Evolutionary conservation across 1,139 yeast genomes (phyloP).

Genomic region (Pichia cactophila): DNA sequence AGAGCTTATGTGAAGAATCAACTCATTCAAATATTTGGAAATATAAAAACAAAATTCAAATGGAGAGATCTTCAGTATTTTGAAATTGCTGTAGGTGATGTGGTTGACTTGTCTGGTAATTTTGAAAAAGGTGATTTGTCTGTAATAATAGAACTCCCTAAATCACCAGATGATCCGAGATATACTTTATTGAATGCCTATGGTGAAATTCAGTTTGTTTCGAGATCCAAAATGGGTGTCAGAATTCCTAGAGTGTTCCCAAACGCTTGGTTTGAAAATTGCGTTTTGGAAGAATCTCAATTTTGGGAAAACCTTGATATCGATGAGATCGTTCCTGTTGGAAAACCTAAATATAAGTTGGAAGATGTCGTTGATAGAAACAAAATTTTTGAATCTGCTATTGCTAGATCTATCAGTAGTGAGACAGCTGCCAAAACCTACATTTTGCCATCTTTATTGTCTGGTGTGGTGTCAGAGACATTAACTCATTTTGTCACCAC

Average conservation of each 20-base stretch:
- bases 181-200: conserved; percentile 49
- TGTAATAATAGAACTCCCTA: conserved; percentile 39
- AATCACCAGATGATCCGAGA: conserved; percentile 35
- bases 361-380: conserved; percentile 25
- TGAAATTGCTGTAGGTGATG: conserved; percentile 37
- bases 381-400: conserved; percentile 23
- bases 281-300: conserved; percentile 26
- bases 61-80: conserved; percentile 20
- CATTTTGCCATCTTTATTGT: conserved; percentile 25
- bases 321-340: conserved; percentile 20
- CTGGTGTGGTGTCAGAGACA: conserved; percentile 24
- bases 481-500: conserved; percentile 20
- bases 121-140: conserved; percentile 32
- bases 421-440: conserved; percentile 20
- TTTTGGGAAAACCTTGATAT: conserved; percentile 17
- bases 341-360: conserved; percentile 27
- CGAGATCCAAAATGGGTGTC: conserved; percentile 38
- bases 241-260: conserved; percentile 53
- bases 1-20: conserved; percentile 13
- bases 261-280: conserved; percentile 25
- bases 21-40: conserved; percentile 21
- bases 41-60: conserved; percentile 6
- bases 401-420: conserved; percentile 17
- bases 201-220: conserved; percentile 49
- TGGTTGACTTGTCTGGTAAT: conserved; percentile 33